Conservation (phyloP, 805 yeast genomes). For the Lipomyces kockii region DNA sequence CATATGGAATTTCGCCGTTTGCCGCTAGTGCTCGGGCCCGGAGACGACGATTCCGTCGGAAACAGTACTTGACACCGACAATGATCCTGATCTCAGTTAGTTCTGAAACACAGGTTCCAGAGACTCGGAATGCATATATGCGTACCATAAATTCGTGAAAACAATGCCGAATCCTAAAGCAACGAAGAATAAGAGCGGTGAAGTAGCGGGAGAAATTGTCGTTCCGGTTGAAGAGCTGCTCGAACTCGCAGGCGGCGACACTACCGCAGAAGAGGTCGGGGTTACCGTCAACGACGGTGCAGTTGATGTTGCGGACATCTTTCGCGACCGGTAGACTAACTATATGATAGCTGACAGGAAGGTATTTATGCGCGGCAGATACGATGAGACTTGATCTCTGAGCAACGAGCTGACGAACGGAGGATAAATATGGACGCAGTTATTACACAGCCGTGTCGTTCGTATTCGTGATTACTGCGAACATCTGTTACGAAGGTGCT, state of each 20-base stretch:
- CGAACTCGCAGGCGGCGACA: background rate
- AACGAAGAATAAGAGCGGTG: constrained; percentile 46
- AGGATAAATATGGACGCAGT: background rate
- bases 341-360: background rate
- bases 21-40: constrained; percentile 22
- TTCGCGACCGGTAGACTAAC: background rate
- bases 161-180: constrained; percentile 47
- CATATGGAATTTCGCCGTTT: constrained; percentile 9
- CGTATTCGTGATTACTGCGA: background rate
- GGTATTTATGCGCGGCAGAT: background rate
- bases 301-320: background rate
- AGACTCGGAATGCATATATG: background rate
- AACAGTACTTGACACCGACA: constrained; percentile 44
- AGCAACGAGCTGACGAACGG: background rate
- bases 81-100: constrained; percentile 35
- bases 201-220: constrained; percentile 17
- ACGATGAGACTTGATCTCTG: background rate
- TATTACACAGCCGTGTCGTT: background rate
- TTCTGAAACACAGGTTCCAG: background rate
- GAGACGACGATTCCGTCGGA: constrained; percentile 39
- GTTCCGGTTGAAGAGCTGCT: background rate
- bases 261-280: constrained; percentile 4
- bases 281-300: background rate
- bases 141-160: constrained; percentile 45
- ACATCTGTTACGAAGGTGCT: background rate